Conservation (phyloP, 768 basidiomycete species). For the Omphalotus guepiniiformis region DNA sequence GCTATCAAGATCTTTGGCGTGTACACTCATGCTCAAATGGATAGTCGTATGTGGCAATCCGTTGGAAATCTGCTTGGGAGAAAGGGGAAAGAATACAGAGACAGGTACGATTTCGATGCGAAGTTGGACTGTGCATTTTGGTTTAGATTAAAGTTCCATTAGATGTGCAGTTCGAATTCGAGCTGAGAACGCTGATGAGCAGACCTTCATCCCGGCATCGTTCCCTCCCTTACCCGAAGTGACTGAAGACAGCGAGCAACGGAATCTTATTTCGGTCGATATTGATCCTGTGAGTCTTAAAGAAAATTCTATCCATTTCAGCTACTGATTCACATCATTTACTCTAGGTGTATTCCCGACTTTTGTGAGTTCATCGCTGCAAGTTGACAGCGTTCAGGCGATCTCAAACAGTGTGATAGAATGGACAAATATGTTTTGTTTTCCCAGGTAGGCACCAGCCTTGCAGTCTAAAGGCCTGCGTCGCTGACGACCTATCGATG, state of each 20-base stretch:
- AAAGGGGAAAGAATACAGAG: slow-evolving; percentile 49
- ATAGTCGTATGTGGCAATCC: slow-evolving; percentile 41
- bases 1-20: slow-evolving; percentile 48
- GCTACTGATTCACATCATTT: background rate
- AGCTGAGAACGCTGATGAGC: slow-evolving; percentile 29
- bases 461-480: background rate
- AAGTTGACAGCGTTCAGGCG: background rate
- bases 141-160: slow-evolving; percentile 1
- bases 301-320: no score
- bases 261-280: slow-evolving; percentile 34
- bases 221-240: slow-evolving; percentile 41
- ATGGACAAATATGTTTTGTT: slow-evolving; percentile 46
- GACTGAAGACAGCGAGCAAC: slow-evolving; percentile 18
- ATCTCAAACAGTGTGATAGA: slow-evolving; percentile 2
- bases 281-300: slow-evolving; percentile 1
- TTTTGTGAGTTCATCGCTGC: slow-evolving; percentile 43
- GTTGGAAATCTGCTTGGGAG: slow-evolving; percentile 37
- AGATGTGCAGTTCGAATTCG: slow-evolving; percentile 44
- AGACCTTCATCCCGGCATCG: slow-evolving; percentile 46
- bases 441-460: slow-evolving; percentile 31
- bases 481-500: background rate
- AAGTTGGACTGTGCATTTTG: background rate
- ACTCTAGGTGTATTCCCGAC: slow-evolving; percentile 50
- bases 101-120: no score
- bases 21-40: slow-evolving; percentile 44